phyloP scores from a whole-genome alignment of 2,329 filamentous ascomycete genomes.

The Penicillium sp. region DNA sequence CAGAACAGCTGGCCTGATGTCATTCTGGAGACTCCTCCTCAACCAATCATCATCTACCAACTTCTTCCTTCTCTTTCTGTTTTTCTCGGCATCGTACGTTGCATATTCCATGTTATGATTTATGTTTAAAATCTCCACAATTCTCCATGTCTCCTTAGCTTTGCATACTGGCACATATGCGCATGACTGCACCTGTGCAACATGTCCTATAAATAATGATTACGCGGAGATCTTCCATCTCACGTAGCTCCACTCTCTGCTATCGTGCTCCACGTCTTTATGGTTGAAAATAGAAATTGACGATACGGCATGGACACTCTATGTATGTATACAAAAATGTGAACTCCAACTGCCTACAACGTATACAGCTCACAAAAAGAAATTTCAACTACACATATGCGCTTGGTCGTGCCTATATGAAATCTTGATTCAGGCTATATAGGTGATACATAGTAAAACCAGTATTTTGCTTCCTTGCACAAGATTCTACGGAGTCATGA shows the following conservation, averaged over 20 bases:
- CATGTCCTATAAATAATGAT: constrained; percentile 3
- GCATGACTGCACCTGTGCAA: background rate
- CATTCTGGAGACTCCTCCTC: constrained; percentile 20
- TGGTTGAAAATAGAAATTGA: background rate
- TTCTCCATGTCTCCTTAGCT: background rate
- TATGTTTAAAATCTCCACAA: background rate
- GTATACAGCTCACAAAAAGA: background rate
- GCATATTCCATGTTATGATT: background rate
- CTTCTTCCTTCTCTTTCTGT: background rate
- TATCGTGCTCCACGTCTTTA: constrained; percentile 5
- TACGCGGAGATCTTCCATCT: constrained; percentile 14
- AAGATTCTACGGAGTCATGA: background rate
- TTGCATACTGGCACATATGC: constrained; percentile 2
- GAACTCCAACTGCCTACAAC: background rate
- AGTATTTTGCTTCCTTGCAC: background rate
- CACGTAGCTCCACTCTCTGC: constrained; percentile 17
- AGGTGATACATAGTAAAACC: background rate
- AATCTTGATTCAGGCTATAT: background rate
- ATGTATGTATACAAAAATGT: too few relatives aligned
- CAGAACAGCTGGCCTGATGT: constrained; percentile 22
- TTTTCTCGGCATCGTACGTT: background rate
- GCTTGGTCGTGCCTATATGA: background rate
- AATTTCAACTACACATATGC: background rate
- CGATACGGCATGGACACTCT: background rate
- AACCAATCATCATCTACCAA: background rate